A percentile compares a stretch with the other conserved stretches of the same genome.
These are phyloP conservation scores for Lepidium africanum DNA, from an alignment of 345 rosid species.

Conservation along the genomic window DNA sequence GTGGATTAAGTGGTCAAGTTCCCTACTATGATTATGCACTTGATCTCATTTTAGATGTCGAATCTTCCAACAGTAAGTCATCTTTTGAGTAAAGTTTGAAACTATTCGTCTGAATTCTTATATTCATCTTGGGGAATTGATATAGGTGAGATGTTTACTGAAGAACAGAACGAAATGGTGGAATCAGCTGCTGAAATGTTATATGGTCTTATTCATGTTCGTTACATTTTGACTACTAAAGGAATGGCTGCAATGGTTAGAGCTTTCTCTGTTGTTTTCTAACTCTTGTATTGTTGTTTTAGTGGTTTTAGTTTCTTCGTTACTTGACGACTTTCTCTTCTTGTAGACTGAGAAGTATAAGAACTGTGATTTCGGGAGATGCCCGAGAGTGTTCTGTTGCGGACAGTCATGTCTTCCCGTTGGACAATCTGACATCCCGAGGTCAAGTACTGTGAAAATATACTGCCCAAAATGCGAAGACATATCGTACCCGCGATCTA, in stretches of 20 bases:
- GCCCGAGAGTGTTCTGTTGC: constrained; percentile 93
- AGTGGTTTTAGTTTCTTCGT: background rate
- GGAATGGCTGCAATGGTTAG: constrained; percentile 93
- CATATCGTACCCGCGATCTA: constrained; percentile 89
- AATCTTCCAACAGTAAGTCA: constrained; percentile 82
- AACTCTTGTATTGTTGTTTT: background rate
- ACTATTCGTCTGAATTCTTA: background rate
- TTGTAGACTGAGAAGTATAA: constrained; percentile 83
- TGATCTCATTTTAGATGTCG: constrained; percentile 87
- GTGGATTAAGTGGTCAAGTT: constrained; percentile 97
- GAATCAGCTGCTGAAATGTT: constrained; percentile 98
- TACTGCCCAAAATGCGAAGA: constrained; percentile 94
- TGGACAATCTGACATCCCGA: constrained; percentile 87
- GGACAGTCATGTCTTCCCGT: constrained; percentile 96
- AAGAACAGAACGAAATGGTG: constrained; percentile 94
- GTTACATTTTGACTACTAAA: constrained; percentile 83
- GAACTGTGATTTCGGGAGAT: constrained; percentile 92
- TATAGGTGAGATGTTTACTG: constrained; percentile 91
- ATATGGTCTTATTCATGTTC: constrained; percentile 90
- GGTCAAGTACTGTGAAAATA: constrained; percentile 85
- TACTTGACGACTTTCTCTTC: constrained; percentile 1
- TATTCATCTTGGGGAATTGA: background rate
- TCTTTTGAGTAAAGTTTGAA: background rate
- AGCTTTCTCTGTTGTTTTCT: background rate
- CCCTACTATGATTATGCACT: constrained; percentile 86